A percentile compares a stretch with the other conserved stretches of the same genome.
phyloP scores from a whole-genome alignment of 192 early-diverging fungal species.

The Umbelopsis sp. region DNA sequence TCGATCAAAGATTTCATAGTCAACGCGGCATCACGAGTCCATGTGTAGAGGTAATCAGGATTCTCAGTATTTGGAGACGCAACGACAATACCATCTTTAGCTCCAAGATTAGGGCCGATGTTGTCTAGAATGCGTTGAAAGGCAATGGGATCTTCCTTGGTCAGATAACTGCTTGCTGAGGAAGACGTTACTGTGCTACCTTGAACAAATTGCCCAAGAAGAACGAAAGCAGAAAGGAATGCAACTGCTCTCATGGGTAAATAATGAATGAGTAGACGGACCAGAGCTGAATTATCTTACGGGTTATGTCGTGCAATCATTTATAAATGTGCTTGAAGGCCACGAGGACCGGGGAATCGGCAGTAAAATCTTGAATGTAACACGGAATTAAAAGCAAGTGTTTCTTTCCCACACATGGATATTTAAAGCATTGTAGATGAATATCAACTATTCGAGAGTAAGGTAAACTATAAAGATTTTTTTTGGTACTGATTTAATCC shows the following conservation, averaged over 20 bases:
- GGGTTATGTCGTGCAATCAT: background rate
- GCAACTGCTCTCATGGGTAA: background rate
- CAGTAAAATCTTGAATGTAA: constrained; percentile 5
- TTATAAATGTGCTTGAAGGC: background rate
- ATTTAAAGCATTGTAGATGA: too few relatives aligned
- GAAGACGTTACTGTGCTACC: background rate
- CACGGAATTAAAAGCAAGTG: background rate
- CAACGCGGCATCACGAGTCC: constrained; percentile 4
- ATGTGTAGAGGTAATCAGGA: constrained; percentile 5
- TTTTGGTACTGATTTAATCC: too few relatives aligned
- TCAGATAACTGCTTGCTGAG: background rate
- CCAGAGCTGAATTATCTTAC: background rate
- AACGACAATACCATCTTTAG: background rate
- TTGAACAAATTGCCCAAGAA: background rate
- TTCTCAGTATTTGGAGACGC: background rate
- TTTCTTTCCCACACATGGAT: constrained; percentile 5
- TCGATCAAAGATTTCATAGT: constrained; percentile 6
- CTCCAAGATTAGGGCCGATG: constrained; percentile 2
- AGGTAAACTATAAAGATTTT: too few relatives aligned
- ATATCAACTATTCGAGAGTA: too few relatives aligned
- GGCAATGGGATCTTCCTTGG: background rate
- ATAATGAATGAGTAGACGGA: background rate
- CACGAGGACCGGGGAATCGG: background rate
- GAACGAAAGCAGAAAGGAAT: background rate
- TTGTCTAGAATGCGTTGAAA: background rate